These are phyloP conservation scores for Talaromyces proteolyticus DNA, from an alignment of 495 filamentous ascomycete genomes.

Conservation along the genomic window DNA sequence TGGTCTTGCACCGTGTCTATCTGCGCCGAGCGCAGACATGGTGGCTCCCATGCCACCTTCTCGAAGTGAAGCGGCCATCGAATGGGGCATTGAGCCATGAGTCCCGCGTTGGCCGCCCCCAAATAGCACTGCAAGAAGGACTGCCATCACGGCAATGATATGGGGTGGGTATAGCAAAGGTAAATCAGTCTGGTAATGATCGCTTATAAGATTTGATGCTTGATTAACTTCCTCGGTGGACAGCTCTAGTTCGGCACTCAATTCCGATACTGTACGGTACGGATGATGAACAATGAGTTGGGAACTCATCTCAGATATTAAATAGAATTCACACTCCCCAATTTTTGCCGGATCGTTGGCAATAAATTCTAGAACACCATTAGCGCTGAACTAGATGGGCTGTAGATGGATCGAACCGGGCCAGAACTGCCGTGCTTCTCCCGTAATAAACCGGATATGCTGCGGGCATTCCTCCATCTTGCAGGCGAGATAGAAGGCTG, in stretches of 20 bases:
- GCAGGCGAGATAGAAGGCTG: constrained; percentile 90
- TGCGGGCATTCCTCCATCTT: constrained; percentile 99
- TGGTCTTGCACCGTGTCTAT: constrained; percentile 26
- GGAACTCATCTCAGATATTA: constrained; percentile 92
- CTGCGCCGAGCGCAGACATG: constrained; percentile 27
- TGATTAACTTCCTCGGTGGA: constrained; percentile 71
- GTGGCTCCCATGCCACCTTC: constrained; percentile 35
- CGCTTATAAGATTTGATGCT: constrained; percentile 87
- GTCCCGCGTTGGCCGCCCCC: constrained; percentile 47
- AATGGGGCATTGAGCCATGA: constrained; percentile 29
- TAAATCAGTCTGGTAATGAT: constrained; percentile 92
- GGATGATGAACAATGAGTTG: constrained; percentile 95
- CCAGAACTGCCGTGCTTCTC: constrained; percentile 83
- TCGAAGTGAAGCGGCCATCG: constrained; percentile 31
- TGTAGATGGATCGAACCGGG: constrained; percentile 54
- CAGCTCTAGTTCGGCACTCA: constrained; percentile 65
- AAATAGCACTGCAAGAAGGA: constrained; percentile 78
- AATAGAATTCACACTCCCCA: constrained; percentile 92
- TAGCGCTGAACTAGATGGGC: too few species aligned
- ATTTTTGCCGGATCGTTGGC: constrained; percentile 77
- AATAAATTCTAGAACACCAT: constrained; percentile 83
- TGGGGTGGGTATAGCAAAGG: constrained; percentile 86
- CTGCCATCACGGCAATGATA: constrained; percentile 83
- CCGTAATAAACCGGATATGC: constrained; percentile 83
- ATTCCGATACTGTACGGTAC: constrained; percentile 78